phyloP scores from a whole-genome alignment of 202 grass and related monocot genomes.

The Panicum virgatum region DNA sequence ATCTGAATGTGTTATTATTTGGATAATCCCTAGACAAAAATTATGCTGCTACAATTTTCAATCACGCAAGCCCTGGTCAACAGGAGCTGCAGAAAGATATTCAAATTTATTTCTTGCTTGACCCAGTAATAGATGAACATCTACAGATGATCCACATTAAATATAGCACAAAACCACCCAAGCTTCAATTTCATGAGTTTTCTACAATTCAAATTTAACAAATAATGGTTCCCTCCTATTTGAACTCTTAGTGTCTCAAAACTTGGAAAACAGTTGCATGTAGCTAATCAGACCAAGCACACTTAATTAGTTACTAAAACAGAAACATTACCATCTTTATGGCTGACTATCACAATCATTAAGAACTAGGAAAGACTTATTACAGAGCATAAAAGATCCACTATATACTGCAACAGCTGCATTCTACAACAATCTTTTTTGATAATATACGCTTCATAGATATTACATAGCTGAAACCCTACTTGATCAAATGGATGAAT shows the following conservation, averaged over 20 bases:
- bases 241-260: conserved; percentile 23
- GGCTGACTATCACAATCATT: not conserved
- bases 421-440: not conserved
- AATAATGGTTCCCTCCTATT: not conserved
- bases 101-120: not conserved
- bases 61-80: not conserved
- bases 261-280: not conserved
- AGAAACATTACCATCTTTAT: not conserved
- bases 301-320: conserved; percentile 14
- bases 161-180: not conserved
- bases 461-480: conserved; percentile 3
- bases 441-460: conserved; percentile 19
- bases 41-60: not conserved
- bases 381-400: not conserved
- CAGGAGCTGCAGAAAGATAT: conserved; percentile 1
- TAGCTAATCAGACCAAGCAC: not conserved
- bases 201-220: not conserved
- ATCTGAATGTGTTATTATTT: not conserved
- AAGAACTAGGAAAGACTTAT: not conserved
- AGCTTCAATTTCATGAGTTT: conserved; percentile 17
- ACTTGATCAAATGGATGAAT: conserved; percentile 20
- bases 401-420: not conserved
- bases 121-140: conserved; percentile 26
- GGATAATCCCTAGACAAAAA: not conserved
- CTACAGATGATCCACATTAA: conserved; percentile 19